Conservation (phyloP, 371 early-diverging fungal genomes). For the Chytridium lagenaria region DNA sequence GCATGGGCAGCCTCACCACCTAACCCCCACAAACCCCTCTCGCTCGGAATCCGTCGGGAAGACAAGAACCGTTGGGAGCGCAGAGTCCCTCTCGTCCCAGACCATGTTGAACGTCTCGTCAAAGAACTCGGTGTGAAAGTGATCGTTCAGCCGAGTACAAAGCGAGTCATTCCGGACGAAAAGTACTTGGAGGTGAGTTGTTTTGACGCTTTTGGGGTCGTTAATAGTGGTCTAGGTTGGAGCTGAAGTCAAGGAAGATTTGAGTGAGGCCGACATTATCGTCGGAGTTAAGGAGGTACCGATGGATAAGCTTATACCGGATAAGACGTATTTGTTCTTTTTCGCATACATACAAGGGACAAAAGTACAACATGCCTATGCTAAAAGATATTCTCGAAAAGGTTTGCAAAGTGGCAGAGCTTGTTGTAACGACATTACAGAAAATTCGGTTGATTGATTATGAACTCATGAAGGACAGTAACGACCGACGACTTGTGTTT, state of each 20-base stretch:
- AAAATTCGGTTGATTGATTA: slow-evolving; percentile 93
- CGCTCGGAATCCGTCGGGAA: slow-evolving; percentile 89
- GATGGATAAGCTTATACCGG: slow-evolving; percentile 72
- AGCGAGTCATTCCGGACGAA: slow-evolving; percentile 86
- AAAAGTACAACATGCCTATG: slow-evolving; percentile 90
- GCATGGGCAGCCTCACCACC: slow-evolving; percentile 11
- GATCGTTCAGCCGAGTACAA: slow-evolving; percentile 89
- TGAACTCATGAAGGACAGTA: slow-evolving; percentile 87
- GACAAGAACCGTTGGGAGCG: slow-evolving; percentile 97
- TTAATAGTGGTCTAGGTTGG: too few species aligned
- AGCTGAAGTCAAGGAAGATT: slow-evolving; percentile 85
- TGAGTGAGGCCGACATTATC: slow-evolving; percentile 88
- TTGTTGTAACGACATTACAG: slow-evolving; percentile 48
- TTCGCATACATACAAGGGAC: slow-evolving; percentile 98
- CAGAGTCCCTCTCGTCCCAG: slow-evolving; percentile 72
- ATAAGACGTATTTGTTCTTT: slow-evolving; percentile 94
- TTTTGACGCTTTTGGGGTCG: not conserved
- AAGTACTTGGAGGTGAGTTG: slow-evolving; percentile 71
- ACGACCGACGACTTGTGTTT: slow-evolving; percentile 80
- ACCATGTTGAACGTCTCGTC: slow-evolving; percentile 74
- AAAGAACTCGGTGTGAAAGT: slow-evolving; percentile 81
- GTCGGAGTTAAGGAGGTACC: slow-evolving; percentile 98
- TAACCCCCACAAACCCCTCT: slow-evolving; percentile 19
- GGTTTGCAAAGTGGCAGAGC: slow-evolving; percentile 48
- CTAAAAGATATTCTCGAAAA: slow-evolving; percentile 86